Conservation (phyloP, 2,329 filamentous ascomycete genomes). For the Colletotrichum acutatum region DNA sequence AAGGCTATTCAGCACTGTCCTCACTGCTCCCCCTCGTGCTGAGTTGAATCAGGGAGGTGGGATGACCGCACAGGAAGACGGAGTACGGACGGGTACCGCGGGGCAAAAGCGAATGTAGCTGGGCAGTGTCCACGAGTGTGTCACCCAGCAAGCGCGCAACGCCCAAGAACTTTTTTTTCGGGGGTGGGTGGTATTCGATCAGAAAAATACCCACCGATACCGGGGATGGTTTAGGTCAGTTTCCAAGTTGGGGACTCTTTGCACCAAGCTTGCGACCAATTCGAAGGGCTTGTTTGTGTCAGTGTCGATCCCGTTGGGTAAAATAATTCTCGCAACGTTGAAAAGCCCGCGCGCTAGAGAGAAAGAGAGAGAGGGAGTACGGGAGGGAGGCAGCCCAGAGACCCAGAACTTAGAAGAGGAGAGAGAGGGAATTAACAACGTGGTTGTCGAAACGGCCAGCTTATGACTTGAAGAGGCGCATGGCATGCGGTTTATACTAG, state of each 20-base stretch:
- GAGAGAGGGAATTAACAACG: background rate
- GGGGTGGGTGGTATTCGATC: background rate
- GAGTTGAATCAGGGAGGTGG: constrained; percentile 34
- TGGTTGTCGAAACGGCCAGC: background rate
- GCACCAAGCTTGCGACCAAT: background rate
- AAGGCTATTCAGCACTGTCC: constrained; percentile 37
- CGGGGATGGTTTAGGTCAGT: constrained; percentile 14
- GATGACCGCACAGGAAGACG: constrained; percentile 15
- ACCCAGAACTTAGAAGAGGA: background rate
- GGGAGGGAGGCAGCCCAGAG: background rate
- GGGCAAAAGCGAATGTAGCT: constrained; percentile 25
- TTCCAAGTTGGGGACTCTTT: background rate
- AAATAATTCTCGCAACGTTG: background rate
- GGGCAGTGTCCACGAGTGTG: constrained; percentile 12
- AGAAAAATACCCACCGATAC: constrained; percentile 29
- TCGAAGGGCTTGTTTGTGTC: background rate
- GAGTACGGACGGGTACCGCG: constrained; percentile 16
- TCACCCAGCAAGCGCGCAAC: constrained; percentile 7
- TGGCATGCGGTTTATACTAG: constrained; percentile 1
- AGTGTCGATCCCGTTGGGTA: background rate
- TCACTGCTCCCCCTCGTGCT: constrained; percentile 34
- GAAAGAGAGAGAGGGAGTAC: background rate
- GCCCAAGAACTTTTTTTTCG: constrained; percentile 6
- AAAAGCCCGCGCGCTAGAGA: background rate
- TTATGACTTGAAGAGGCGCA: background rate